Evolutionary conservation across 2,329 filamentous ascomycete genomes (phyloP).

Genomic region (Spiromastix sp.): DNA sequence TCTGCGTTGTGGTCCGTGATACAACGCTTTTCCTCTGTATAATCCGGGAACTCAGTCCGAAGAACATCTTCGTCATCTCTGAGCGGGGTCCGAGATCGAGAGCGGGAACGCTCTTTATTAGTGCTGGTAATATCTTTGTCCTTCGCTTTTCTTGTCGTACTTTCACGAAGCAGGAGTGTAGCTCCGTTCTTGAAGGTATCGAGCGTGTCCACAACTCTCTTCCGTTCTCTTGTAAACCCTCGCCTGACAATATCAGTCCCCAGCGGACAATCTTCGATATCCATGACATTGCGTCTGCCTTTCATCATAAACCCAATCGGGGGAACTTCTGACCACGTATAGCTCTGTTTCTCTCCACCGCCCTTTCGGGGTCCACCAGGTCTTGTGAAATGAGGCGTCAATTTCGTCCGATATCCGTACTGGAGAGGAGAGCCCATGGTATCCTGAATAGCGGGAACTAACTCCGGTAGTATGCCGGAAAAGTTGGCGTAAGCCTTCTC

Average conservation of each 20-base stretch:
- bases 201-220: conserved; percentile 60
- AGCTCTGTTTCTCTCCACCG: conserved; percentile 46
- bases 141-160: conserved; percentile 51
- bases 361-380: conserved; percentile 47
- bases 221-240: conserved; percentile 71
- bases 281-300: conserved; percentile 66
- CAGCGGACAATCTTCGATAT: conserved; percentile 96
- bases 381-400: conserved; percentile 90
- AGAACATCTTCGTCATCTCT: conserved; percentile 39
- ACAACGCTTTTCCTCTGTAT: conserved; percentile 75
- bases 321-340: conserved; percentile 51
- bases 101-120: neutral
- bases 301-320: conserved; percentile 87
- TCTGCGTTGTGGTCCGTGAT: conserved; percentile 75
- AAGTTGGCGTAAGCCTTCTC: conserved; percentile 91
- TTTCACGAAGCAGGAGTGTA: conserved; percentile 81
- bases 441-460: conserved; percentile 65
- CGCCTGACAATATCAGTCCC: conserved; percentile 74
- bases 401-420: conserved; percentile 90
- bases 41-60: conserved; percentile 45
- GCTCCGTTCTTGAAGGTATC: conserved; percentile 67
- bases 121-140: conserved; percentile 1
- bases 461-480: conserved; percentile 64
- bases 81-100: conserved; percentile 15
- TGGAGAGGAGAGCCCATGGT: conserved; percentile 85